Evolutionary conservation across 192 early-diverging fungal species (phyloP).

Genomic region (Coemansia sp.): DNA sequence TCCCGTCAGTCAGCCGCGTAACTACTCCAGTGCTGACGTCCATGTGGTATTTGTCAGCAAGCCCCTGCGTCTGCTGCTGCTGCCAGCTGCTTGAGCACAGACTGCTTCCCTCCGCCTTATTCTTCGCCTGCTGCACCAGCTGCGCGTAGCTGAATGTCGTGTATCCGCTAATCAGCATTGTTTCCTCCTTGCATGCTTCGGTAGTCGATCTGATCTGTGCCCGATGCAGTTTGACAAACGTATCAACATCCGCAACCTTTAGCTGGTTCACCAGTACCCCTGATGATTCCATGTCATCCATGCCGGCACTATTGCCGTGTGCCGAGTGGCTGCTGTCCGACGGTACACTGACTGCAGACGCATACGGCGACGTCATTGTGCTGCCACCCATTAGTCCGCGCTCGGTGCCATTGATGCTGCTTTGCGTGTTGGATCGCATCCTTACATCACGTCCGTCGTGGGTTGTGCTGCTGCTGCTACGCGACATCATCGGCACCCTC

Average conservation of each 20-base stretch:
- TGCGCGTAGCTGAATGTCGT: slow-evolving; percentile 39
- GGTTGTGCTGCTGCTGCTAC: slow-evolving; percentile 17
- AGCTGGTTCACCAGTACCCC: slow-evolving; percentile 22
- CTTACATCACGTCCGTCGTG: slow-evolving; percentile 12
- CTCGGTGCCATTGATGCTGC: slow-evolving; percentile 28
- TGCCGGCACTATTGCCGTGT: slow-evolving; percentile 1
- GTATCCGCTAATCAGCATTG: slow-evolving; percentile 53
- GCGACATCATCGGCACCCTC: slow-evolving; percentile 14
- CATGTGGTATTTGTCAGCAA: slow-evolving; percentile 46
- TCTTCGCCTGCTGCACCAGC: slow-evolving; percentile 34
- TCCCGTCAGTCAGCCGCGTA: slow-evolving; percentile 37
- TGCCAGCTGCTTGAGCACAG: slow-evolving; percentile 36
- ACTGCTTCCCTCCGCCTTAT: slow-evolving; percentile 10
- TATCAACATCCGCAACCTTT: slow-evolving; percentile 54
- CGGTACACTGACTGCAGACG: slow-evolving; percentile 23
- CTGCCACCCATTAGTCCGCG: slow-evolving; percentile 7
- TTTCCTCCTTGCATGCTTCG: slow-evolving; percentile 67
- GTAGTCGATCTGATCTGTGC: slow-evolving; percentile 62
- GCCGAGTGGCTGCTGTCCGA: slow-evolving; percentile 14
- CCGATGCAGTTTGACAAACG: slow-evolving; percentile 66
- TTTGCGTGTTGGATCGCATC: slow-evolving; percentile 32
- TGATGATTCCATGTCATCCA: slow-evolving; percentile 10
- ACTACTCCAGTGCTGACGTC: slow-evolving; percentile 32
- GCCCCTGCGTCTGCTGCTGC: slow-evolving; percentile 34
- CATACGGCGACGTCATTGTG: slow-evolving; percentile 3